Evolutionary conservation across 352 stramenopile genomes (phyloP).

Genomic region (Phytopythium helicoides): DNA sequence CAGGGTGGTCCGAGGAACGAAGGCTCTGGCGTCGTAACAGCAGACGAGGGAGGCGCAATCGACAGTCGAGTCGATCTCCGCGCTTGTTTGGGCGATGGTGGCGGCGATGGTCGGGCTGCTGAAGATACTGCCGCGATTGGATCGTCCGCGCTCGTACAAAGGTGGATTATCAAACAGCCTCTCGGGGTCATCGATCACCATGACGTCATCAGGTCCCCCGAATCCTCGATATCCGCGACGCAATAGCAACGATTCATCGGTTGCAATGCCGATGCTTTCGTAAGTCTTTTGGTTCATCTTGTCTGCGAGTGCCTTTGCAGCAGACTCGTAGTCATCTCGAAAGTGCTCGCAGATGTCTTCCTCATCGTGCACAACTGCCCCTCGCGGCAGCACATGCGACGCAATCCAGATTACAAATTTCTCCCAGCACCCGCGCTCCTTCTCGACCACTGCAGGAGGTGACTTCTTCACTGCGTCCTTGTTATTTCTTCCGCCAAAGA

Average conservation of each 20-base stretch:
- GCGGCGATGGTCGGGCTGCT: conserved; percentile 4
- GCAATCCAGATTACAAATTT: conserved; percentile 7
- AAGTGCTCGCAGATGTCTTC: neutral
- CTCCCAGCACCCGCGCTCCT: conserved; percentile 8
- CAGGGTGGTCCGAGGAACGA: neutral
- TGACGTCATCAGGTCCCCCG: neutral
- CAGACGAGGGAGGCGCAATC: conserved; percentile 5
- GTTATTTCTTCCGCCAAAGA: neutral
- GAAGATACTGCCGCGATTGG: conserved; percentile 20
- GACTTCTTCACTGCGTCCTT: neutral
- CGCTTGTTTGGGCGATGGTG: neutral
- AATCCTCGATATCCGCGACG: neutral
- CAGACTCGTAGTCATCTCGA: neutral
- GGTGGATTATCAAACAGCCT: neutral
- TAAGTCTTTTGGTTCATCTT: conserved; percentile 31
- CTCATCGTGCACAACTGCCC: conserved; percentile 4
- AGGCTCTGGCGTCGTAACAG: neutral
- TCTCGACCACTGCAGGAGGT: neutral
- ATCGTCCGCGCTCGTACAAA: neutral
- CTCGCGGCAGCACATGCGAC: neutral
- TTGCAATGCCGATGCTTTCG: conserved; percentile 47
- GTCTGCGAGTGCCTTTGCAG: neutral
- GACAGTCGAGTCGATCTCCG: neutral
- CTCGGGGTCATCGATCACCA: conserved; percentile 8
- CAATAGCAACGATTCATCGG: conserved; percentile 11